phyloP scores from a whole-genome alignment of 2,329 filamentous ascomycete species.

The Fusarium stilboides region DNA sequence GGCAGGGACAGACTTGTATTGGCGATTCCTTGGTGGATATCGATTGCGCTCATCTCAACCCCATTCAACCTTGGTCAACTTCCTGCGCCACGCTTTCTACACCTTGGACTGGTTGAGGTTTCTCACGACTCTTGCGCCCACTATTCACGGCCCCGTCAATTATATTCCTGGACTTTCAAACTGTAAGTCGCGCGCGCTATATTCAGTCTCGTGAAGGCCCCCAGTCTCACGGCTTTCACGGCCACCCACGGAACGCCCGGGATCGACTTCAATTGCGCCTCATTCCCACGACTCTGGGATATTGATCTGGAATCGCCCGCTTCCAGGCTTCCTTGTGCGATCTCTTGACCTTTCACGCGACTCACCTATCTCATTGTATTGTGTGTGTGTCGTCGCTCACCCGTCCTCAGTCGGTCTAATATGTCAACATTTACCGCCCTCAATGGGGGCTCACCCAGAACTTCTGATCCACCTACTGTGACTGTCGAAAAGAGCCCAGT shows the following conservation, averaged over 20 bases:
- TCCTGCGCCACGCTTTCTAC: constrained; percentile 16
- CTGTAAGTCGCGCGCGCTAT: constrained; percentile 9
- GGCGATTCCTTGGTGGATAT: constrained; percentile 13
- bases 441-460: constrained; percentile 66
- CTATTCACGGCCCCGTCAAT: constrained; percentile 8
- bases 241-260: constrained; percentile 38
- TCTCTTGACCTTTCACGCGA: constrained; percentile 9
- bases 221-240: constrained; percentile 25
- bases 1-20: constrained; percentile 18
- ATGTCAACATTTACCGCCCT: constrained; percentile 69
- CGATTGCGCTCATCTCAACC: constrained; percentile 16
- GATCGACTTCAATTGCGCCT: constrained; percentile 27
- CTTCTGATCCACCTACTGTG: constrained; percentile 54
- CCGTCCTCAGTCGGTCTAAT: constrained; percentile 23
- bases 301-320: constrained; percentile 10
- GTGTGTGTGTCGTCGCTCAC: constrained; percentile 8
- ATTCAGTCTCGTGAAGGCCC: neutral
- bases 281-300: constrained; percentile 8
- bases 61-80: constrained; percentile 23
- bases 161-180: constrained; percentile 8
- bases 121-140: constrained; percentile 1
- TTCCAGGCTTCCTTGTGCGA: constrained; percentile 12
- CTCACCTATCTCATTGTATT: constrained; percentile 9
- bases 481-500: constrained; percentile 51
- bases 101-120: constrained; percentile 1